phyloP scores from a whole-genome alignment of 345 rosid species.

The Turritis glabra region DNA sequence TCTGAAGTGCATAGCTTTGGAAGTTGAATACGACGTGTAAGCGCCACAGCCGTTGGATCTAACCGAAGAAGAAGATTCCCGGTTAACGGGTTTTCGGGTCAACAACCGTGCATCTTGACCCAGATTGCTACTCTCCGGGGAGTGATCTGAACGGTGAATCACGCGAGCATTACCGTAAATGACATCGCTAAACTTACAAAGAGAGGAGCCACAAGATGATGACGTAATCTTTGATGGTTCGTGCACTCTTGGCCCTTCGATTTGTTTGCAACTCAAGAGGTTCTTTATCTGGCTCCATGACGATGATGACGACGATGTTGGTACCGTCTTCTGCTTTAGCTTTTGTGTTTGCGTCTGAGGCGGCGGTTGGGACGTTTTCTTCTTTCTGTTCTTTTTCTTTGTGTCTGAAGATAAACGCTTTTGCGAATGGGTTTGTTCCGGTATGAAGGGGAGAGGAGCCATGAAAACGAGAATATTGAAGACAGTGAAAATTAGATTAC shows the following conservation, averaged over 20 bases:
- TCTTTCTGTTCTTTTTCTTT: conserved; percentile 35
- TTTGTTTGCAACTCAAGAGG: conserved; percentile 79
- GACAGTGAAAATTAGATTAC: conserved; percentile 15
- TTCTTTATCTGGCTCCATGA: conserved; percentile 97
- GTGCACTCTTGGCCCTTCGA: conserved; percentile 67
- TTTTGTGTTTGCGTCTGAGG: conserved; percentile 30
- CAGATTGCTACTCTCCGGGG: conserved; percentile 68
- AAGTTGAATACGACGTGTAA: conserved; percentile 39
- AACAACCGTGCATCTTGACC: conserved; percentile 68
- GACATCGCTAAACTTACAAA: conserved; percentile 36
- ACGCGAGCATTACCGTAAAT: conserved; percentile 36
- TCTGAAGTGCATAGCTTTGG: conserved; percentile 40
- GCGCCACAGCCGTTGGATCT: conserved; percentile 39
- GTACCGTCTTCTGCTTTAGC: conserved; percentile 43
- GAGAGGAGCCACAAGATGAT: conserved; percentile 55
- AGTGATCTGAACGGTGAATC: conserved; percentile 41
- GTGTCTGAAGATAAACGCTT: conserved; percentile 31
- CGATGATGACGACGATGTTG: conserved; percentile 13
- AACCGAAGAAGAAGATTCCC: conserved; percentile 33
- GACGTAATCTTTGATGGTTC: conserved; percentile 55
- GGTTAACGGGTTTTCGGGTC: conserved; percentile 47
- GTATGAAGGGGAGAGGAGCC: conserved; percentile 69
- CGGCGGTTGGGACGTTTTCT: conserved; percentile 13
- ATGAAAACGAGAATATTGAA: conserved; percentile 35
- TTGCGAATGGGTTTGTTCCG: conserved; percentile 41